phyloP scores from a whole-genome alignment of 306 rosid genomes.

The Sechiopsis laciniata region DNA sequence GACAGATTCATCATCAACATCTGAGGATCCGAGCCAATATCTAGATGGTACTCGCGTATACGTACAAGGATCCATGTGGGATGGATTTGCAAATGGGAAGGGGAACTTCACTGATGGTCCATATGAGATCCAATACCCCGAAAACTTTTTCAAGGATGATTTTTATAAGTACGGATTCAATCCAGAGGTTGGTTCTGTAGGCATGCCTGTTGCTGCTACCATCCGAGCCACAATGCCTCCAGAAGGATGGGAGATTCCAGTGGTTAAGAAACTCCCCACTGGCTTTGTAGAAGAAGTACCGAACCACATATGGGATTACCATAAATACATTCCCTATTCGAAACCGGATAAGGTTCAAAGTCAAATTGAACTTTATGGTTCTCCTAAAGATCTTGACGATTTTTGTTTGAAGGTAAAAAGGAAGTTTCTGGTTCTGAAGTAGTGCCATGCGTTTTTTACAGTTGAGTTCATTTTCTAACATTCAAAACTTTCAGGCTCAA shows the following conservation, averaged over 20 bases:
- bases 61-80: conserved; percentile 86
- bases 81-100: conserved; percentile 85
- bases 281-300: conserved; percentile 78
- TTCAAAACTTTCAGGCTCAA: conserved; percentile 59
- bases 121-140: conserved; percentile 86
- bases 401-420: conserved; percentile 72
- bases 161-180: conserved; percentile 71
- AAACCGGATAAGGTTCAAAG: conserved; percentile 72
- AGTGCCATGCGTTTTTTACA: conserved; percentile 1
- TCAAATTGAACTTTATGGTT: conserved; percentile 81
- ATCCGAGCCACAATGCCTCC: conserved; percentile 87
- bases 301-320: conserved; percentile 92
- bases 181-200: conserved; percentile 95
- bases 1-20: conserved; percentile 24
- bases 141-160: conserved; percentile 56
- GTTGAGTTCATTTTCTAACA: conserved; percentile 22
- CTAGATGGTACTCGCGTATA: conserved; percentile 89
- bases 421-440: conserved; percentile 18
- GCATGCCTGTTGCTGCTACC: conserved; percentile 88
- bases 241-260: conserved; percentile 84
- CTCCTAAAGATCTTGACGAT: conserved; percentile 74
- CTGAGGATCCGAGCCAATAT: conserved; percentile 67
- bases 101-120: conserved; percentile 89
- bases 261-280: conserved; percentile 53
- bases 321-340: conserved; percentile 85